Evolutionary conservation across 495 filamentous ascomycete genomes (phyloP), one percentile per base, ranked within the genome.

Genomic region (Jackrogersella multiformis): DNA sequence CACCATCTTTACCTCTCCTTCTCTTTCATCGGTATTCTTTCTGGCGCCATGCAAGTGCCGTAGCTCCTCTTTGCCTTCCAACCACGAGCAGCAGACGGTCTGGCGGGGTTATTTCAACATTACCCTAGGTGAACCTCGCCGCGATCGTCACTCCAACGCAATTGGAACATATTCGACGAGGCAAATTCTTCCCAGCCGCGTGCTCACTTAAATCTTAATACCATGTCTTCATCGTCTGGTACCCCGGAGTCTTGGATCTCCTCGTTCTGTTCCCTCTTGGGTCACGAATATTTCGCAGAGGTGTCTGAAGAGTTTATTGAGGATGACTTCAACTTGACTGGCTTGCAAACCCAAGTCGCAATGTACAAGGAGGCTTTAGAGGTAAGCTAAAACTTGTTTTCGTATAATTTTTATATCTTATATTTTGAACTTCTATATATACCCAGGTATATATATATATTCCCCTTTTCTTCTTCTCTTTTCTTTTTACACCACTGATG

Each of bases 301-400:
- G 94, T 99, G 39, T 93, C 92, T 18, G 95, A 99, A 79, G 95
- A 99, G 63, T 99, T 99, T 75, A 98, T 99, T 70, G 95, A 99
- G 77, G 95, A 99, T 87, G 95, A 99, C 76, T 99, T 99, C 82
- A 99, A 99, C 79, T 84, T 99, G 55, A 99, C 95, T 3, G 95
- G 95, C 20, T 84, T 99, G 63, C 92, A 96, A 79, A 90, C 87
- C 32, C 93, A 97, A 79, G 95, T 99, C 51, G 91, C 93, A 56
- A 97, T 97, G 94, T 99, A 99, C 76, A 99, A 98, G 77, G 95
- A 99, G 80, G 95, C 95, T 0, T 70, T 86, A 9, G 84, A 86
- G 79, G 84, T 85, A 73, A 21, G 72, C 51, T 32, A 23, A 12
- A 4, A n/a, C n/a, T n/a, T n/a, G n/a, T n/a, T n/a, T n/a, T n/a